phyloP scores from a whole-genome alignment of 75 land plant genomes.

The Cryptomeria japonica region DNA sequence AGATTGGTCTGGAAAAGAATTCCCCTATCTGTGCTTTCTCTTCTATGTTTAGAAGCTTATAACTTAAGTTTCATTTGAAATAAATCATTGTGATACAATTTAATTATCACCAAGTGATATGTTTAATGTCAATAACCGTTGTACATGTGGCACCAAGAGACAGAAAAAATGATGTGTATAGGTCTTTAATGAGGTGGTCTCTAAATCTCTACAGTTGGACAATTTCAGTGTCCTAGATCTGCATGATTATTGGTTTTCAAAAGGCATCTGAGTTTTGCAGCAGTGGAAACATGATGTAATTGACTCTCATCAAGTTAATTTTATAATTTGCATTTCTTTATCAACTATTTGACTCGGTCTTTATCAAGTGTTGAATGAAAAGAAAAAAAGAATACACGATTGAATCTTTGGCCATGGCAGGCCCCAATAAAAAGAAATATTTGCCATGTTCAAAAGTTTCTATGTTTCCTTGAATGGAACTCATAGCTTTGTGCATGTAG shows the following conservation, averaged over 20 bases:
- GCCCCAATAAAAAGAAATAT: neutral
- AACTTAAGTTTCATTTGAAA: neutral
- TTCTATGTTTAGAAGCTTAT: constrained; percentile 11
- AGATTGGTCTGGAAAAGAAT: neutral
- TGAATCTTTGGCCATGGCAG: neutral
- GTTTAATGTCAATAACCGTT: neutral
- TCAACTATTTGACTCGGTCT: neutral
- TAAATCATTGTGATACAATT: neutral
- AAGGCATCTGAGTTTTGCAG: neutral
- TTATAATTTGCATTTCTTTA: neutral
- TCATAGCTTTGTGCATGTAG: neutral
- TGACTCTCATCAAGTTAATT: neutral
- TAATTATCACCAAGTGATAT: neutral
- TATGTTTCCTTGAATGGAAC: neutral
- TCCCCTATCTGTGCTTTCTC: neutral
- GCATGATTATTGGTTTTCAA: neutral
- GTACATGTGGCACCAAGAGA: neutral
- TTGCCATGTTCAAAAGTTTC: neutral
- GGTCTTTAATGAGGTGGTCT: neutral
- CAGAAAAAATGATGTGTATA: neutral
- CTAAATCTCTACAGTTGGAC: neutral
- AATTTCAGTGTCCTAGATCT: neutral
- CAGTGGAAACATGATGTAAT: neutral
- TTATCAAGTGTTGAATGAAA: neutral
- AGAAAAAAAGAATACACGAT: neutral